Conservation (phyloP, 768 basidiomycete genomes). For the Infundibulicybe gibba region DNA sequence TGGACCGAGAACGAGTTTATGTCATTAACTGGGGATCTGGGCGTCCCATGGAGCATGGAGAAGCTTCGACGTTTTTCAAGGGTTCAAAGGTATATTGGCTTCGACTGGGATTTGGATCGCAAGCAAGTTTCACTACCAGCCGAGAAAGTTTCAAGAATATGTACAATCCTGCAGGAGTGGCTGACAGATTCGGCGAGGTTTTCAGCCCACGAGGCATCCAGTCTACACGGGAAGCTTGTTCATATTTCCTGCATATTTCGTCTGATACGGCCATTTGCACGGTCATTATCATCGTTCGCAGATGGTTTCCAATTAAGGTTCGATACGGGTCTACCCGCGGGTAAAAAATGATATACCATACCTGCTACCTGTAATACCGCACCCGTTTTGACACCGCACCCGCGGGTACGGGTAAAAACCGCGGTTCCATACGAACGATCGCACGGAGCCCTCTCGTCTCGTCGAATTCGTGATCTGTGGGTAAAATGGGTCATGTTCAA, state of each 20-base stretch:
- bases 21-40: constrained; percentile 15
- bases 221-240: constrained; percentile 26
- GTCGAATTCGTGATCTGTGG: too few species aligned
- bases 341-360: too few species aligned
- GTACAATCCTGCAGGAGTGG: constrained; percentile 10
- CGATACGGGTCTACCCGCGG: too few species aligned
- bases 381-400: too few species aligned
- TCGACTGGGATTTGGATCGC: constrained; percentile 32
- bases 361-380: too few species aligned
- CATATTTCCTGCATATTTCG: constrained; percentile 23
- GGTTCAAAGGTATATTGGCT: constrained; percentile 25
- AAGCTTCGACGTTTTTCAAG: constrained; percentile 19
- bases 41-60: constrained; percentile 25
- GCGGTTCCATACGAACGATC: too few species aligned
- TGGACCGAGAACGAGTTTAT: constrained; percentile 25
- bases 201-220: constrained; percentile 13
- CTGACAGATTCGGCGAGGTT: constrained; percentile 3
- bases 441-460: too few species aligned
- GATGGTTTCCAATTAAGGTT: constrained; percentile 12
- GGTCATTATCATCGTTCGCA: constrained; percentile 14
- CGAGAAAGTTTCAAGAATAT: constrained; percentile 16
- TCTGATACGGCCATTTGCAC: constrained; percentile 19
- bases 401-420: too few species aligned
- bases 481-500: too few species aligned
- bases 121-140: constrained; percentile 14